Base-by-base conservation (phyloP, 805 yeast genomes). In the Dipodascus geniculatus region DNA sequence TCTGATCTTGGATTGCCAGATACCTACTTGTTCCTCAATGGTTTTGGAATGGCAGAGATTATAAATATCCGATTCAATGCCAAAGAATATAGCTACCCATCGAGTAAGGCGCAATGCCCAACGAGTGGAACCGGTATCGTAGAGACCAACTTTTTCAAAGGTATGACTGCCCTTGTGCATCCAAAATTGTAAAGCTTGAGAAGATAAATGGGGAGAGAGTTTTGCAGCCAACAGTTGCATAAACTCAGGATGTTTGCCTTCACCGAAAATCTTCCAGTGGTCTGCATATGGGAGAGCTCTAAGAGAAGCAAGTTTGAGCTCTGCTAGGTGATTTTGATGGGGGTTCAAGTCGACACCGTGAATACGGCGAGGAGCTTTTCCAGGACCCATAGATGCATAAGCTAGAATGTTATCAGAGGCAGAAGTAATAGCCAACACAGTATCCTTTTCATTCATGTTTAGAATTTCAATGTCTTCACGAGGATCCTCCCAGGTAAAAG, bases 401-500 rank as follows among this genome's bases (percentile, higher is more conserved):
- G 86, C 76, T 59, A 86, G 73, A 57, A 86, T 73, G 64, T 87
- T 86, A 69, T 86, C 95, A 58, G 93, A 93, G 3, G 95, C 95
- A 48, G 91, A 85, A 2, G 95, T 86, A 54, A 86, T 86, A 22
- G 91, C 90, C 60, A 86, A 73, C 2, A 86, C 86, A 0, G 87
- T 83, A 63, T 87, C 95, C 28, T 76, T 74, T 14, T 80, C 68
- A 31, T 74, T 71, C 61, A 86, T 72, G 48, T 81, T 76, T 60
- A 86, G 73, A 54, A 86, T 82, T 51, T 74, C 74, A 56, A 79
- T 78, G 70, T 86, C 95, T 69, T 85, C 93, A 54, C 84, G 75
- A 28, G 95, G 95, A 64, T 87, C 95, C 68, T 86, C 95, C 95
- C 95, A 86, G 3, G 95, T 86, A 68, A 86, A 86, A 2, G 95